Base-by-base conservation (phyloP, 306 rosid species). In the Parietaria judaica region DNA sequence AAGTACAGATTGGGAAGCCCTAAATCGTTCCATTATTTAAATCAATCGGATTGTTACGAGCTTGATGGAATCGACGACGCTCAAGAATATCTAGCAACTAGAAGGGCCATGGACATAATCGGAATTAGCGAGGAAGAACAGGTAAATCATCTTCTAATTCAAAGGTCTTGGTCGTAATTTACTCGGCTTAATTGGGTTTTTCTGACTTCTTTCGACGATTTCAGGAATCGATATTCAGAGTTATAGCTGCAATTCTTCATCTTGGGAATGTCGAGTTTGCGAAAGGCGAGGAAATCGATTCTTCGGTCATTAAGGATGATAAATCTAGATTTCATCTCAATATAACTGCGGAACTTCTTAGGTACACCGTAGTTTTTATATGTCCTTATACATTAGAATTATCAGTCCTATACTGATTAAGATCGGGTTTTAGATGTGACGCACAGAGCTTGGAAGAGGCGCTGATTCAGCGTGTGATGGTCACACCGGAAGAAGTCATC, bases 61-160 rank as follows among this genome's bases (percentile, higher is more conserved):
- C 81, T 92, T 76, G 99, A 88, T 78, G 99, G 99, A 65, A 80
- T 92, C 67, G 81, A 88, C 74, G 99, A 92, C 67, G 79, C 79
- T 3, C 79, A 86, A 8, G 99, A 92, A 78, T 92, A 92, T 84
- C 88, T 86, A 65, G 94, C 87, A n/a, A 92, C 99, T 46, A 78
- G 96, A 78, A 84, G 96, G 76, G 99, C 99, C 45, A 92, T 92
- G 99, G 96, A 88, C 83, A 51, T 92, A 56, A 88, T 92, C 71
- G 99, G 99, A 77, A 92, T 92, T 79, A 84, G 90, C 58, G 95
- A 88, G 60, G 94, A 79, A 70, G 99, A 92, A 77, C 99, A 92
- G 85, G 99, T 84, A 15, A 39, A 71, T 76, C 71, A 60, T 79
- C 53, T n/a, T 11, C 57, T 62, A 54, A 51, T 57, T 68, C 68